phyloP scores from a whole-genome alignment of 345 rosid genomes.

The Dipteronia sinensis region DNA sequence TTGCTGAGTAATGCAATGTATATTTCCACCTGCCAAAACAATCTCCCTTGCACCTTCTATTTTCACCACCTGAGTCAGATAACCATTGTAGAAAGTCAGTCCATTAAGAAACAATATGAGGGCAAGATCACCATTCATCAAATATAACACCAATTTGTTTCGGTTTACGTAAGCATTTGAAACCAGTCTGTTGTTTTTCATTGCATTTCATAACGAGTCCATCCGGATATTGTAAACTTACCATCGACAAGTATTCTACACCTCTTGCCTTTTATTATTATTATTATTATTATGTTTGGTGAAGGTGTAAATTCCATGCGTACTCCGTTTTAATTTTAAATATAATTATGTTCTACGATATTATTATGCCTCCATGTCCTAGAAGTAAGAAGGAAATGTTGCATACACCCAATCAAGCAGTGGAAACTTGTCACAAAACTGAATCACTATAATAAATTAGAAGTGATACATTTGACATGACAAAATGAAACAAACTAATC shows the following conservation, averaged over 20 bases:
- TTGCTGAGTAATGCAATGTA: constrained; percentile 95
- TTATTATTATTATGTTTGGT: neutral
- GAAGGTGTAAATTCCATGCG: no score
- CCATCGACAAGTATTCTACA: neutral
- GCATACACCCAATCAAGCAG: no score
- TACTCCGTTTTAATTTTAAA: no score
- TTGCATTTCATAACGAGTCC: neutral
- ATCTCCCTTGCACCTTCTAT: constrained; percentile 88
- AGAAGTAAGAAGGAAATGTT: no score
- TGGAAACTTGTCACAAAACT: no score
- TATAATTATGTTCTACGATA: no score
- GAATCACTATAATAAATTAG: neutral
- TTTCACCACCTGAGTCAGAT: constrained; percentile 56
- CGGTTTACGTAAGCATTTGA: neutral
- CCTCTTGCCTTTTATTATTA: neutral
- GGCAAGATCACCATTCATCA: neutral
- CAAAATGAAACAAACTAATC: neutral
- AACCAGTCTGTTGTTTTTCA: neutral
- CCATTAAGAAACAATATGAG: neutral
- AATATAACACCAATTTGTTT: neutral
- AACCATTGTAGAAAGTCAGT: neutral
- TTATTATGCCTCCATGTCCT: no score
- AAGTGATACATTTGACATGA: neutral
- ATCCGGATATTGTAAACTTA: neutral
- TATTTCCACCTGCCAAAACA: constrained; percentile 85